A percentile compares a stretch with the other conserved stretches of the same genome.
These are phyloP conservation scores for Penicillium fimorum DNA, from an alignment of 495 filamentous ascomycete genomes.

Conservation along the genomic window DNA sequence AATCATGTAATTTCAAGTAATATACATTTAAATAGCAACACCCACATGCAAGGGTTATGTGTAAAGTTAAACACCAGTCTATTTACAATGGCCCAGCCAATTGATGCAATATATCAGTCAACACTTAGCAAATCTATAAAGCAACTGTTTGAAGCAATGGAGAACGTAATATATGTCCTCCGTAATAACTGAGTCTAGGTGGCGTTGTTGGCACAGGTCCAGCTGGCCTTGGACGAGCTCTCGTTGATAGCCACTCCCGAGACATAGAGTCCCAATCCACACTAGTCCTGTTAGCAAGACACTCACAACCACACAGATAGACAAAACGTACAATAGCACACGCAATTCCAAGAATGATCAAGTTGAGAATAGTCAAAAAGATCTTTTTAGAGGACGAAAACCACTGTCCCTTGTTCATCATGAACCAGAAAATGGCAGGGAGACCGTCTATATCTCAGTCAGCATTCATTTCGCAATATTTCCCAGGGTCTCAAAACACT, in stretches of 20 bases:
- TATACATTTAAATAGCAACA: not conserved
- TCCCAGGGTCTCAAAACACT: not conserved
- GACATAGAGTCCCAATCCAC: conserved; percentile 40
- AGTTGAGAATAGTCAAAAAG: conserved; percentile 46
- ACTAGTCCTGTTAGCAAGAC: conserved; percentile 24
- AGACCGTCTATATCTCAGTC: conserved; percentile 27
- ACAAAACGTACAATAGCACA: conserved; percentile 28
- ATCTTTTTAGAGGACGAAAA: conserved; percentile 44
- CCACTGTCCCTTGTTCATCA: conserved; percentile 53
- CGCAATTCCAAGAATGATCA: conserved; percentile 52
- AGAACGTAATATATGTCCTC: not conserved
- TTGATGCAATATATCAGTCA: not conserved
- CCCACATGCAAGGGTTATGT: not conserved
- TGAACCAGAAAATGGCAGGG: conserved; percentile 40
- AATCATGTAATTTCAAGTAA: not conserved
- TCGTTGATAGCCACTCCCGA: conserved; percentile 39
- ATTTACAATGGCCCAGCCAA: conserved; percentile 4
- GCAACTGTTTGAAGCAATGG: not conserved
- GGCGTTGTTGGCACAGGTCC: conserved; percentile 36
- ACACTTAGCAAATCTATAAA: not conserved
- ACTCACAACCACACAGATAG: not conserved
- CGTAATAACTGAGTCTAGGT: conserved; percentile 1
- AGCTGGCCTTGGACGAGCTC: conserved; percentile 29
- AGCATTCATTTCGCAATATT: not conserved
- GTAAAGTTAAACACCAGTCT: conserved; percentile 1